Evolutionary conservation across 441 rosid species (phyloP).

Genomic region (Macaranga tanarius): DNA sequence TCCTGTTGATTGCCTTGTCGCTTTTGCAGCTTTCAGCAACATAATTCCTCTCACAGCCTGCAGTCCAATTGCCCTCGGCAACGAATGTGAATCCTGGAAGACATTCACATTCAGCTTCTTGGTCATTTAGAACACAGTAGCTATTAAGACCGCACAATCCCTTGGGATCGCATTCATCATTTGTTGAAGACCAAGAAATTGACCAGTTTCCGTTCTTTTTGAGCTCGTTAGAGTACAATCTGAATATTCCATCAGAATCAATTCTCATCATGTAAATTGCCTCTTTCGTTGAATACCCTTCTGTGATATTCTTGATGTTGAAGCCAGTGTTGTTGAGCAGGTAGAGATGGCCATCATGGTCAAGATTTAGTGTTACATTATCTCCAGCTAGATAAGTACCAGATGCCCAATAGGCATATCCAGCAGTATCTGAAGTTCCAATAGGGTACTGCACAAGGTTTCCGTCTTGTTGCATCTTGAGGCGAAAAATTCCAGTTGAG

Average conservation of each 20-base stretch:
- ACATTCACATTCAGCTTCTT: conserved; percentile 27
- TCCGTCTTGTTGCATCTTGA: conserved; percentile 34
- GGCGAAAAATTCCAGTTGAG: conserved; percentile 27
- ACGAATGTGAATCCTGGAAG: conserved; percentile 24
- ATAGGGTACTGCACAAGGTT: conserved; percentile 35
- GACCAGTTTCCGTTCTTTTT: background rate
- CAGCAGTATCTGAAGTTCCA: background rate
- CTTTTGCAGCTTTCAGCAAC: conserved; percentile 16
- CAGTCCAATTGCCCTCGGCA: background rate
- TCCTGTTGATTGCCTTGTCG: background rate
- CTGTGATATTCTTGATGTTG: background rate
- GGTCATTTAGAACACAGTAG: conserved; percentile 20
- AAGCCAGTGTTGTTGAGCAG: background rate
- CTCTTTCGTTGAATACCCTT: background rate
- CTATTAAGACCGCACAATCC: conserved; percentile 35
- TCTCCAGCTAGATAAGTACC: background rate
- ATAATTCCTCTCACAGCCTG: conserved; percentile 32
- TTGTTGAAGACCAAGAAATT: background rate
- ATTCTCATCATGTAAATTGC: background rate
- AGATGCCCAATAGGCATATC: conserved; percentile 23
- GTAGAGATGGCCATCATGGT: conserved; percentile 22
- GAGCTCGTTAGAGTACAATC: background rate
- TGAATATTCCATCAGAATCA: conserved; percentile 11
- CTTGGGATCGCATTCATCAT: conserved; percentile 14
- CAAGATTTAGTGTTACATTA: conserved; percentile 17